Conservation (phyloP, 495 filamentous ascomycete species). For the Clavariopsis aquatica region DNA sequence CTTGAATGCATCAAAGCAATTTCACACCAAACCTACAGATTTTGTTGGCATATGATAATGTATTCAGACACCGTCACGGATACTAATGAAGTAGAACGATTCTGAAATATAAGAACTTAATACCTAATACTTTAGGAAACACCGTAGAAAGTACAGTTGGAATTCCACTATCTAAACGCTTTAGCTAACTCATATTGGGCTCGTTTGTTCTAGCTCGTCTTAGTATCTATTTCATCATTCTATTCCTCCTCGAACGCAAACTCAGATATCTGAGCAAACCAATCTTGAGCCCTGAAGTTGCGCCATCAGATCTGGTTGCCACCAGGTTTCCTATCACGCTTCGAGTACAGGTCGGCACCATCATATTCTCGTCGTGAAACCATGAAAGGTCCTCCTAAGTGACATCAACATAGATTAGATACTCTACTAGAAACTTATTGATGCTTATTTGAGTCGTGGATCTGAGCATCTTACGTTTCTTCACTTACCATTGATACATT, state of each 20-base stretch:
- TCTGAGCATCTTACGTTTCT: slow-evolving; percentile 12
- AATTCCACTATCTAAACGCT: too few species aligned
- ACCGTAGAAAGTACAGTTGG: not conserved
- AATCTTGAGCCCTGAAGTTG: slow-evolving; percentile 5
- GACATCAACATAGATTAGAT: slow-evolving; percentile 47
- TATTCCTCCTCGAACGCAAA: not conserved
- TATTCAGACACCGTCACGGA: not conserved
- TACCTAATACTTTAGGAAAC: too few species aligned
- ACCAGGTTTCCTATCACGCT: not conserved
- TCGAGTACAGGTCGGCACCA: not conserved
- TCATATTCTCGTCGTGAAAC: slow-evolving; percentile 15
- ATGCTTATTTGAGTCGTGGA: slow-evolving; percentile 26
- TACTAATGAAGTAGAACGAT: too few species aligned
- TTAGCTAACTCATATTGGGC: too few species aligned
- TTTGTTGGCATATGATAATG: not conserved
- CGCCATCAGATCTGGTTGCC: slow-evolving; percentile 17
- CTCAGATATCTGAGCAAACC: not conserved
- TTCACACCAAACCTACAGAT: not conserved
- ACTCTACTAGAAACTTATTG: slow-evolving; percentile 32
- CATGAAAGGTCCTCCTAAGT: slow-evolving; percentile 43
- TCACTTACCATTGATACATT: slow-evolving; percentile 30
- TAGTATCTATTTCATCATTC: slow-evolving; percentile 1
- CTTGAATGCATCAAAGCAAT: not conserved
- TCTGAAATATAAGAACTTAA: too few species aligned
- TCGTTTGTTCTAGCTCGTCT: not conserved